Conservation (phyloP, 1,284 basidiomycete species). For the Crepidotus sp. region DNA sequence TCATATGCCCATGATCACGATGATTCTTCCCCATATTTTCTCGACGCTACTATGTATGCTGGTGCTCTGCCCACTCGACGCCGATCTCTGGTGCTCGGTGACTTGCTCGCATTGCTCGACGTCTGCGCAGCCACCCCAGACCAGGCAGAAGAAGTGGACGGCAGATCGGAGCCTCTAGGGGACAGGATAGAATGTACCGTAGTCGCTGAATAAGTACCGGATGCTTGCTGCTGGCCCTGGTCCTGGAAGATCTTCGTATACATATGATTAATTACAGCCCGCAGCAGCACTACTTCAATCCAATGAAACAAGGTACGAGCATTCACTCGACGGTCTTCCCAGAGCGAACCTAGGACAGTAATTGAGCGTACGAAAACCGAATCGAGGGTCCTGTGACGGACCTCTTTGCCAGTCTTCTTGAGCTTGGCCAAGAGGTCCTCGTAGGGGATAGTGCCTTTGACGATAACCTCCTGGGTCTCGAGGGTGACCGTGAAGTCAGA, state of each 20-base stretch:
- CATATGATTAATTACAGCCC: slow-evolving; percentile 9
- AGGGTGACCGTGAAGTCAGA: slow-evolving; percentile 52
- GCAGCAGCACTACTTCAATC: neutral
- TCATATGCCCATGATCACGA: neutral
- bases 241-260: neutral
- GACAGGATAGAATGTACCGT: neutral
- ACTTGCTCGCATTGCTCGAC: neutral
- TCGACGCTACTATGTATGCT: neutral
- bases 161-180: neutral
- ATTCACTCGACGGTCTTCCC: slow-evolving; percentile 26
- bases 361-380: neutral
- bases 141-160: neutral
- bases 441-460: slow-evolving; percentile 54
- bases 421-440: slow-evolving; percentile 67
- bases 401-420: slow-evolving; percentile 77
- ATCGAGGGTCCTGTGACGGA: neutral
- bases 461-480: slow-evolving; percentile 63
- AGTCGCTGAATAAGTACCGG: neutral
- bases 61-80: neutral
- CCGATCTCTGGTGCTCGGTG: neutral
- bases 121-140: neutral
- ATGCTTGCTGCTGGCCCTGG: too few species aligned
- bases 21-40: neutral
- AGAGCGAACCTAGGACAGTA: slow-evolving; percentile 28
- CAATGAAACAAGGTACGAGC: slow-evolving; percentile 17